Evolutionary conservation across 1,284 basidiomycete genomes (phyloP), one percentile per base, ranked within the genome.

Genomic region (Mixia osmundae): DNA sequence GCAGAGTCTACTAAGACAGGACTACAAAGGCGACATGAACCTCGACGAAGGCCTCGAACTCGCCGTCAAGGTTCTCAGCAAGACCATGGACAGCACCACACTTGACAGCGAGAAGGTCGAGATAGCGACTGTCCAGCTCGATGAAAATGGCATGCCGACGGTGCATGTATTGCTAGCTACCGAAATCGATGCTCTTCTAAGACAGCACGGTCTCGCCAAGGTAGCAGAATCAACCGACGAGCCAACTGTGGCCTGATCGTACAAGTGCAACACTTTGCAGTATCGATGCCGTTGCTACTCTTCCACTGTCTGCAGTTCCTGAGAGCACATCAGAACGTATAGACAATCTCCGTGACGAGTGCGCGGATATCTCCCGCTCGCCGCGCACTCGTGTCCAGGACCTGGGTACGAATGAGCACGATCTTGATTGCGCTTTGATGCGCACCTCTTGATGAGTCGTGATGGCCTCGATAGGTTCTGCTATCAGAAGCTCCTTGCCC

Each of bases 81-180:
- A 95, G 69, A 95, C 89, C 32, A 94, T 97, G 87, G 89, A 99
- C 55, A 85, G 82, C 46, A 95, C 89, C 21, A 87, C 80, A 35
- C 60, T 99, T 44, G 77, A 83, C 35, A 85, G 79, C 54, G 85
- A 94, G 60, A 91, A 89, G 58, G 87, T 97, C 51, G 91, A 97
- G 58, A 87, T 97, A 51, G 82, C 89, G 7, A 85, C 83, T 2
- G 63, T 97, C 53, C 83, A 78, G 2, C 64, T 91, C 10, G 77
- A 87, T 53, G 64, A 73, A 5, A 72, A 72, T 32, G 75, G 80
- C 51, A 61, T 72, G 53, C 83, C 85, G 1, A 71, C 72, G 51
- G 79, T 80, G 28, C 89, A 83, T 66, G 87, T 97, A 52, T 94
- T 82, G 62, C 69, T 68, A 45, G 80, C 89, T 19, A 59, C 70